Evolutionary conservation across 495 filamentous ascomycete genomes (phyloP), one percentile per base, ranked within the genome.

Genomic region (Apodospora peruviana): DNA sequence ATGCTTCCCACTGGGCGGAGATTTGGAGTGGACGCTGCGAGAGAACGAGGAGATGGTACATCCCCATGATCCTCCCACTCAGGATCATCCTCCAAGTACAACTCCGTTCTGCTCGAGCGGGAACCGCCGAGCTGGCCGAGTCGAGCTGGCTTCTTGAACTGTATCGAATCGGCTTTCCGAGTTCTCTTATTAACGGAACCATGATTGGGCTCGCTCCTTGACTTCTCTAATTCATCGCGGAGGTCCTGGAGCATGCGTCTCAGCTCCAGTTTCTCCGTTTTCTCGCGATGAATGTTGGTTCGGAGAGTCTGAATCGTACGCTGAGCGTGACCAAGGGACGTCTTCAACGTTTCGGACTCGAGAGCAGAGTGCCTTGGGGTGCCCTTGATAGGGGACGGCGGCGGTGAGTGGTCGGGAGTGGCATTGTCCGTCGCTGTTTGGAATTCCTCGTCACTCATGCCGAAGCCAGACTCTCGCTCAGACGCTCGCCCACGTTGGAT

Each of bases 171-270:
- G 19, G 79, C 72, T 67, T 87, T 90, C 25, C 85, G 78, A 51
- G 77, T 80, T 34, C 29, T 37, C 29, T 21, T 38, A 41, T 70
- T 75, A 21, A 61, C 70, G 24, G 70, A 67, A 19, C 69, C 74
- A 9, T 9, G 19, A 21, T 75, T 54, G 27, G 59, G 68, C 19
- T 90, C 87, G 41, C 65, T 76, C 46, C 90, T 81, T 24, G 84
- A 68, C 52, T 80, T 76, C 68, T 97, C 93, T 20, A 98, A 67
- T 57, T 98, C 94, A 65, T 98, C 93, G 22, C 93, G 82, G 29
- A 90, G 86, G 54, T 98, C 93, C 71, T 96, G 94, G 24, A 98
- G 78, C 82, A 98, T 88, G 46, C 94, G 86, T 66, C 87, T 91
- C 40, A 96, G 76, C 63, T 98, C 93, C 19, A 95, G 78, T 73